Evolutionary conservation across 1,139 yeast species (phyloP), one percentile per base, ranked within the genome.

Genomic region (Suhomyces taliae): DNA sequence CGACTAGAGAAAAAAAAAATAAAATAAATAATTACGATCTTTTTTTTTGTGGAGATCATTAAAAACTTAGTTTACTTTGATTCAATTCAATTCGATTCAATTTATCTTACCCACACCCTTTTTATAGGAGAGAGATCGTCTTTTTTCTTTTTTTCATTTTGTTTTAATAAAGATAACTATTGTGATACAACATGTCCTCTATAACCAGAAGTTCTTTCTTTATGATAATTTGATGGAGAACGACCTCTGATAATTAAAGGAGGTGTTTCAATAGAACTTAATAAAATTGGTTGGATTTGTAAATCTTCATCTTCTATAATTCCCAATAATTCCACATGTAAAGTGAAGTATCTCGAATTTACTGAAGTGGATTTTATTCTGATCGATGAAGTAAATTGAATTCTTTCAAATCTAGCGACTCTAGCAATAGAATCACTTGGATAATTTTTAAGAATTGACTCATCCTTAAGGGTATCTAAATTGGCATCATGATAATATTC

Each of bases 351-450:
- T 53, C 80, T 73, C 31, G 71, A 67, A 44, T 67, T 73, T 36
- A 70, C 68, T 2, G 72, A 58, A 0, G 82, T 72, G 39, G 78
- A 73, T 53, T 80, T 79, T 51, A 79, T 72, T 54, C 83, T 74
- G 37, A 81, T 78, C 1, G 87, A 79, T 7, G 85, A 78, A 4
- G 85, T 76, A 58, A 84, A 84, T 59, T 84, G 90, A 44, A 84
- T 79, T 57, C 90, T 69, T 59, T 84, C 90, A 59, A 82, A 84
- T 41, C 85, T 67, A 1, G 88, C 88, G 10, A 82, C 87, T 52
- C 76, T 77, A 6, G 82, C 74, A 41, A 84, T 76, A 39, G 76
- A 72, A 43, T 76, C 79, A 32, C 70, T 65, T 6, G 79, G 79
- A 51, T 59, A 85, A 72, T 67, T 80, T 65, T 55, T 66, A 50